Base-by-base conservation (phyloP, 148 eudicot genomes). In the Fagopyrum tataricum region DNA sequence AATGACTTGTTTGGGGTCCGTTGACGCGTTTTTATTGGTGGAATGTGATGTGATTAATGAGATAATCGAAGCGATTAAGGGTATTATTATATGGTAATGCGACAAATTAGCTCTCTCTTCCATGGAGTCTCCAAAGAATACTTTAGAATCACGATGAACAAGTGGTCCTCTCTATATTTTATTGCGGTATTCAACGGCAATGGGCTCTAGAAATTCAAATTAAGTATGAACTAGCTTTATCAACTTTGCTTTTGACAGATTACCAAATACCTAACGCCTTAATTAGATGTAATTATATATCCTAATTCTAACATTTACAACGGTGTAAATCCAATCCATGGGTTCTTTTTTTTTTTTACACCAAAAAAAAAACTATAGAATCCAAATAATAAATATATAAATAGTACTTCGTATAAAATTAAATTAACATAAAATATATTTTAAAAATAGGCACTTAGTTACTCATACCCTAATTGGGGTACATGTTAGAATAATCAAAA, bases 61-160 rank as follows among this genome's bases (percentile, higher is more conserved):
- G 73, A 70, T 70, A 1, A 70, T 10, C 40, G 2, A 70, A 70
- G 24, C 23, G 55, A 44, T 44, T 70, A 46, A 23, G 53, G 37
- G 17, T 4, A 23, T 11, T 44, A 70, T 49, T 17, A 70, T 21
- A 44, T 21, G 8, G 73, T 26, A 70, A 70, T 20, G 14, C 73
- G 73, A 70, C 73, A 70, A 70, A 46, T 70, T 70, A 43, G 73
- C 51, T 70, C 73, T 15, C 73, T 44, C 55, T 18, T 46, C 51
- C 56, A 44, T 44, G 73, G 40, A 70, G 40, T 23, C 39, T 43
- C 14, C 26, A 3, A 70, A 47, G 14, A 70, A 52, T 52, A 49
- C 55, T 70, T 70, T 64, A 64, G 44, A 64, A 64, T 64, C 43
- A 64, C 69, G 69, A 64, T 64, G 69, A 64, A 31, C 20, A 64